Evolutionary conservation across 202 grass and related monocot species (phyloP), one percentile per base, ranked within the genome.

Genomic region (Schoenoplectus tabernaemontani): DNA sequence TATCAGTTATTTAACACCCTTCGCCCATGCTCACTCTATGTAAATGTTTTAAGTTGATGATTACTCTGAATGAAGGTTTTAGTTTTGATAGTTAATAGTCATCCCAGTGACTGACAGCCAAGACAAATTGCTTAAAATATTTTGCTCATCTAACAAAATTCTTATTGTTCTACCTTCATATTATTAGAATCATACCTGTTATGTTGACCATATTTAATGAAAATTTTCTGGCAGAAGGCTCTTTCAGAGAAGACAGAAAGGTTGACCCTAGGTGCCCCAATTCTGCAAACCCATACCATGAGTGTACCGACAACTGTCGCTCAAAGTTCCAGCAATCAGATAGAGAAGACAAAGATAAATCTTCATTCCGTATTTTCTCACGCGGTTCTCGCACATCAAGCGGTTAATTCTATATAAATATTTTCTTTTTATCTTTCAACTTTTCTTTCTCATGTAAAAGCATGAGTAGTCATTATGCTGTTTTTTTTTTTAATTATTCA

Each of bases 271-370:
- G 85, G 43, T 96, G 93, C 82, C 88, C 84, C 26, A 93, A 93
- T 88, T 81, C 85, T 37, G 4, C 85, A 54, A 97, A 97, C 79
- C 93, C 88, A 4, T 97, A 91, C 83, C 93, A 97, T 73, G 89
- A 91, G 64, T 97, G 93, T 80, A 89, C 87, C 24, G 82, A 93
- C 3, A 83, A 91, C 61, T 97, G 93, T 85, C 39, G 63, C 38
- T 36, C 80, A 76, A 89, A 89, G 83, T 85, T 89, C 2, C 77
- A 0, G 34, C 70, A 37, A 54, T 53, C 70, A 11, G 47, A 83
- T 51, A 84, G 76, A 2, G 82, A 32, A 70, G 87, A 91, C 39
- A 84, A 83, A 12, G 77, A 79, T 11, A 66, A 88, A 16, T 88
- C 91, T 54, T 59, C 88, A 73, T 90, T 90, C 81, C 86, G 85